phyloP scores from a whole-genome alignment of 352 stramenopile species.

The Globisporangium splendens region DNA sequence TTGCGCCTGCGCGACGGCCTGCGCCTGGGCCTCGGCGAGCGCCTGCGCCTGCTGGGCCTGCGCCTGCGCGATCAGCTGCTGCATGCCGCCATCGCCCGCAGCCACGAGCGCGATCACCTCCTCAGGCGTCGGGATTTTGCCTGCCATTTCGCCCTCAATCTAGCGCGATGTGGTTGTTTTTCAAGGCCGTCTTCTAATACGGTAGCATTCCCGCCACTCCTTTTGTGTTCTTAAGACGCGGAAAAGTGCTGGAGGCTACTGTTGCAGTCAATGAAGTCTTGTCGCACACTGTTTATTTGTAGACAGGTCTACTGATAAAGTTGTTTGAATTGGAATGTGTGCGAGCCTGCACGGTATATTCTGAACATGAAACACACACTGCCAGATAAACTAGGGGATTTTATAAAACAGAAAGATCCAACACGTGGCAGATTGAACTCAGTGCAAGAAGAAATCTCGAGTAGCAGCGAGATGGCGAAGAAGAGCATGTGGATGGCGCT shows the following conservation, averaged over 20 bases:
- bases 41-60: constrained; percentile 34
- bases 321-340: neutral
- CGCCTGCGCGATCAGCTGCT: constrained; percentile 60
- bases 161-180: constrained; percentile 19
- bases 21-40: constrained; percentile 9
- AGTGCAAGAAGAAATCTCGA: constrained; percentile 5
- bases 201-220: constrained; percentile 6
- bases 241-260: neutral
- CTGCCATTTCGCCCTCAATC: constrained; percentile 23
- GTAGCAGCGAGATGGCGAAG: constrained; percentile 9
- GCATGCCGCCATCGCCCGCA: constrained; percentile 35
- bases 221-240: neutral
- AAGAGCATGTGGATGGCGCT: constrained; percentile 30
- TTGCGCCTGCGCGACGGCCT: constrained; percentile 5
- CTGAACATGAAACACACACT: neutral
- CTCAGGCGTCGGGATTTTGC: constrained; percentile 48
- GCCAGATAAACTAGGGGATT: neutral
- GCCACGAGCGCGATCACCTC: constrained; percentile 59
- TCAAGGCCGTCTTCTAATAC: constrained; percentile 39
- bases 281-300: neutral
- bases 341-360: neutral
- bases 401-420: too few species aligned
- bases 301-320: neutral
- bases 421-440: too few species aligned
- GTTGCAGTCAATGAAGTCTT: neutral